Base-by-base conservation (phyloP, 1,139 yeast species). In the Yamadazyma songkhlaensis region DNA sequence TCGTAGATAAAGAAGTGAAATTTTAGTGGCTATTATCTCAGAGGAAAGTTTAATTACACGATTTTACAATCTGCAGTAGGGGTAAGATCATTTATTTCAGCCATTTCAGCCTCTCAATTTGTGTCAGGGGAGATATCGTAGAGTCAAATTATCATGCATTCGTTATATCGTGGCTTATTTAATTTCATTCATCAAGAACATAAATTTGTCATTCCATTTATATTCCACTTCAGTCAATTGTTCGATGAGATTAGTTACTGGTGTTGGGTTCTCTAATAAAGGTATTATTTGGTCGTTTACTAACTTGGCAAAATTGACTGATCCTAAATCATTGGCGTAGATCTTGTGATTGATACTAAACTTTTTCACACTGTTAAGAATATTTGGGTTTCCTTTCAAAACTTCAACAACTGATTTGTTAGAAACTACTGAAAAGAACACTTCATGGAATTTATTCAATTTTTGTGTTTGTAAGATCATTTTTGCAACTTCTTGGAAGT, bases 201-300 rank as follows among this genome's bases (percentile, higher is more conserved):
- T 26, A 17, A 42, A 34, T 17, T 39, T 38, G 15, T 42, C 45
- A 34, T 35, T 36, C 42, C 42, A 41, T 20, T 29, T 35, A n/a
- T 26, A 28, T 17, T 34, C 31, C 12, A 37, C 17, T 11, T 34
- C 32, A n/a, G 28, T 12, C 30, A 41, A 31, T 20, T 37, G 35
- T 22, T 20, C 25, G 20, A 26, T 30, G 28, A 30, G 27, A 9
- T 14, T 20, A 22, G 3, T 25, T 10, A 31, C 33, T 2, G n/a
- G 25, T n/a, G 29, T 28, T 9, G 28, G 7, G 6, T 34, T 12
- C 9, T 29, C 30, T 39, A 24, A 40, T 25, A n/a, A 32, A 28
- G 29, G 38, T 22, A 23, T 34, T 20, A 35, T 17, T 21, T 35
- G 23, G 13, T 26, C 26, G 5, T 11, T 31, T 8, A 36, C 23